Conservation (phyloP, 331 rosid genomes). For the Acacia concinna region DNA sequence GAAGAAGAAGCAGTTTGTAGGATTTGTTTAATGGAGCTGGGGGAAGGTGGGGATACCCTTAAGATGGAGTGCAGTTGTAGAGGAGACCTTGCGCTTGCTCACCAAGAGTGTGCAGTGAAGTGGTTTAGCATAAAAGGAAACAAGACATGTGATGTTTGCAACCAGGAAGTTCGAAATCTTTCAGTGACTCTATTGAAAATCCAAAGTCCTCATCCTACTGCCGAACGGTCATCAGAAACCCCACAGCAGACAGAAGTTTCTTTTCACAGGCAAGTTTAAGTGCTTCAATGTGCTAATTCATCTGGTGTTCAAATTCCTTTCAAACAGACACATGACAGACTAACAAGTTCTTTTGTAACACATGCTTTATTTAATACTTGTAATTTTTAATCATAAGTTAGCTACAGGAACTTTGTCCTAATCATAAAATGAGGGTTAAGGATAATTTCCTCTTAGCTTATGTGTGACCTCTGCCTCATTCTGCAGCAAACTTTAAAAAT, state of each 20-base stretch:
- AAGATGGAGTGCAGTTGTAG: conserved; percentile 90
- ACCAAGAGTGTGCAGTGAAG: conserved; percentile 80
- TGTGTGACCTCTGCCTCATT: not conserved
- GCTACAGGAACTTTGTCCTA: not conserved
- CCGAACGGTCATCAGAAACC: conserved; percentile 30
- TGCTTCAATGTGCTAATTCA: conserved; percentile 2
- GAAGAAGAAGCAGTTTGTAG: conserved; percentile 59
- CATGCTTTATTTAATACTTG: not conserved
- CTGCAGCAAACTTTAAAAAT: not conserved
- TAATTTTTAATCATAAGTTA: not conserved
- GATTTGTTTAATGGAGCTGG: conserved; percentile 75
- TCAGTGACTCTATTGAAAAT: conserved; percentile 70
- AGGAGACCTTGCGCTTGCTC: conserved; percentile 94
- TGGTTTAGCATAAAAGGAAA: conserved; percentile 94
- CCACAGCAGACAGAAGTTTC: conserved; percentile 39
- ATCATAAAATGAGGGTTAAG: not conserved
- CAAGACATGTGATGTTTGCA: conserved; percentile 80
- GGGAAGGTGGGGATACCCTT: conserved; percentile 63
- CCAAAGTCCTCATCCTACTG: conserved; percentile 38
- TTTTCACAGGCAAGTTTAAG: conserved; percentile 57
- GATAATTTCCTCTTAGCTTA: not conserved
- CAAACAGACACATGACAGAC: conserved; percentile 8
- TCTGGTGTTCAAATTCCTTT: not conserved
- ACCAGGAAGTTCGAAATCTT: conserved; percentile 75
- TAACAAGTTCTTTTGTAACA: conserved; percentile 1